Base-by-base conservation (phyloP, 78 protist species). In the Fonticula alba region DNA sequence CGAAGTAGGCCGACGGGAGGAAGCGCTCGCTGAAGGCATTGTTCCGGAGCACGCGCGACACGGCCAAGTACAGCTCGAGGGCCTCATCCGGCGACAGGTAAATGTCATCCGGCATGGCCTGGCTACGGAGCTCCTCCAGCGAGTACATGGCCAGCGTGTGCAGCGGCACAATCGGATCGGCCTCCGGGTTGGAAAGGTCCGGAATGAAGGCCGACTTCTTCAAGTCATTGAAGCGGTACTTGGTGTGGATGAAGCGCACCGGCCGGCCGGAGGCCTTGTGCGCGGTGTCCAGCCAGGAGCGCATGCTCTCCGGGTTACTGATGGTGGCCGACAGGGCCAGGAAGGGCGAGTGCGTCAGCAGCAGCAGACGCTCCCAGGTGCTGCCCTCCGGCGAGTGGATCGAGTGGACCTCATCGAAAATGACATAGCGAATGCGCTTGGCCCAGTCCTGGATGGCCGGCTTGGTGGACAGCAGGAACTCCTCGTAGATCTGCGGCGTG, bases 311-410 rank as follows among this genome's bases (percentile, higher is more conserved):
- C 27, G 79, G 33, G 62, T 85, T 77, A 6, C 91, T 89, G 15
- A 88, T 4, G 9, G 95, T 85, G 1, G 95, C 95, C 7, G 90
- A 83, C n/a, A 89, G 71, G 0, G 92, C 95, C 17, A 89, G 26
- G 70, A 83, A 81, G 29, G 92, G 91, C 26, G 71, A 49, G 15
- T 61, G 29, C 24, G 64, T 70, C 46, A 75, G 27, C 19, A 69
- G 27, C 24, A 88, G 71, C 32, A 79, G 36, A 11, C 76, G 55
- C 74, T 82, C 91, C 88, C 89, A 88, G 22, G 68, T 26, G 10
- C 54, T 69, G 22, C 87, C 88, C 33, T 51, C 68, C 20, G 37
- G 29, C 56, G 24, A 27, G 14, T 71, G 69, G 49, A 88, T 56
- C 49, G 35, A 62, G 73, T 89, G 95, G 6, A 89, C 76, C 54